Evolutionary conservation across 1,284 basidiomycete genomes (phyloP).

Genomic region (Ceratobasidium sp.): DNA sequence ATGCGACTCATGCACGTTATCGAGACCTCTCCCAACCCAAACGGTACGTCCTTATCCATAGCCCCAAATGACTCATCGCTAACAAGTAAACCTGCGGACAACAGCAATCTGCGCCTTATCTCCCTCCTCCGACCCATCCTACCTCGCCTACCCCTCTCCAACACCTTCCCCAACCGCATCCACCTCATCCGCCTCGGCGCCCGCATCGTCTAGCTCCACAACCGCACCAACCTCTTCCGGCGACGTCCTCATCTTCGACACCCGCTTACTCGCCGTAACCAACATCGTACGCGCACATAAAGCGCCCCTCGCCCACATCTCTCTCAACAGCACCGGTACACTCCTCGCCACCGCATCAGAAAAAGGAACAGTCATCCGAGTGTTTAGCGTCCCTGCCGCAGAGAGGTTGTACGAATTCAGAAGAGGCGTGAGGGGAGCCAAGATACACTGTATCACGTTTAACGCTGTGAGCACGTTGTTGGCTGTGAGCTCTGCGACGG

Average conservation of each 20-base stretch:
- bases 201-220: conserved; percentile 60
- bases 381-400: conserved; percentile 91
- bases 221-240: conserved; percentile 69
- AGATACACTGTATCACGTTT: conserved; percentile 93
- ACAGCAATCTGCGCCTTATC: conserved; percentile 94
- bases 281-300: conserved; percentile 99
- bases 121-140: conserved; percentile 94
- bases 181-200: conserved; percentile 63
- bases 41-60: conserved; percentile 68
- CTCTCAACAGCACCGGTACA: conserved; percentile 89
- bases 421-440: conserved; percentile 86
- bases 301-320: conserved; percentile 87
- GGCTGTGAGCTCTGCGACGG: conserved; percentile 91
- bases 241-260: conserved; percentile 94
- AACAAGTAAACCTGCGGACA: conserved; percentile 31
- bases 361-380: conserved; percentile 97
- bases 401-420: conserved; percentile 97
- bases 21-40: conserved; percentile 95
- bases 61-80: not conserved
- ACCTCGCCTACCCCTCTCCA: conserved; percentile 95
- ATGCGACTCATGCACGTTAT: conserved; percentile 98
- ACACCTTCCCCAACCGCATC: conserved; percentile 82
- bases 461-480: conserved; percentile 87
- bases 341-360: conserved; percentile 94
- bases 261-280: conserved; percentile 88